phyloP scores from a whole-genome alignment of 2,329 filamentous ascomycete genomes.

The Pochonia chlamydosporia region DNA sequence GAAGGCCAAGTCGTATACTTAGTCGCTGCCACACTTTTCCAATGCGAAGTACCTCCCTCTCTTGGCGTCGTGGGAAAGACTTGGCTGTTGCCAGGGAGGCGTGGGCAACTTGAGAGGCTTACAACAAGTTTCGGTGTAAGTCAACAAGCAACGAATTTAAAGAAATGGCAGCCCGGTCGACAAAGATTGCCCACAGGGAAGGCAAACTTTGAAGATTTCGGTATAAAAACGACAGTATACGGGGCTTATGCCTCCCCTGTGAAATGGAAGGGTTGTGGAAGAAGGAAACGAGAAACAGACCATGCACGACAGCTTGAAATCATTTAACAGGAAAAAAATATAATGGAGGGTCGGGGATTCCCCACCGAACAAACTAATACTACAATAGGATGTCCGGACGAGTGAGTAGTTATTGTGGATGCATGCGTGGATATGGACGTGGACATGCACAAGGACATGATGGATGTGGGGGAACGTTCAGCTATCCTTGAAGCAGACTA shows the following conservation, averaged over 20 bases:
- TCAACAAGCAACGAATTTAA: too few species aligned
- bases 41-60: too few species aligned
- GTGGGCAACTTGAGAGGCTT: too few species aligned
- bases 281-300: not conserved
- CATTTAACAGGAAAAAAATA: not conserved
- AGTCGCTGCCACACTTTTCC: too few species aligned
- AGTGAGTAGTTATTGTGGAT: not conserved
- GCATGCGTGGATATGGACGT: not conserved
- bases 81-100: not conserved
- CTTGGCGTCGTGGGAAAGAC: too few species aligned
- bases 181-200: not conserved
- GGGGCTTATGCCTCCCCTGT: not conserved
- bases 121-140: too few species aligned
- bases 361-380: not conserved
- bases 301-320: not conserved
- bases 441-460: not conserved
- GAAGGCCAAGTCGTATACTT: too few species aligned
- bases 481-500: too few species aligned
- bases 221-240: not conserved
- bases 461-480: slow-evolving; percentile 2
- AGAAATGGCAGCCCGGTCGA: too few species aligned
- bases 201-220: not conserved
- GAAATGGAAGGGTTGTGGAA: not conserved
- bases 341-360: not conserved
- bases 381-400: not conserved